Evolutionary conservation across 73 alveolate species (phyloP).

Genomic region (Diophrys appendiculata): DNA sequence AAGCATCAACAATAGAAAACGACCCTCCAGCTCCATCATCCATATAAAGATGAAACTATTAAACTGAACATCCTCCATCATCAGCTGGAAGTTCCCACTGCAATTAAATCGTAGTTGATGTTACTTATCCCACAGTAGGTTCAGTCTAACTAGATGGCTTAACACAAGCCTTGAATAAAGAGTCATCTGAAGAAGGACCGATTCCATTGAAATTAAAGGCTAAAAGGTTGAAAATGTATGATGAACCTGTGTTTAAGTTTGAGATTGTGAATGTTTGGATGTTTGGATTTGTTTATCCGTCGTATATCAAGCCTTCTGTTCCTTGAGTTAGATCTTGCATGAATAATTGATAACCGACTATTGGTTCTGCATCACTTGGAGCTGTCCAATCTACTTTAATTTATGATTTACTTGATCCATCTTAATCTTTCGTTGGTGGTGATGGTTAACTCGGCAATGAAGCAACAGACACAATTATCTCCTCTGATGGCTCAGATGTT

Average conservation of each 20-base stretch:
- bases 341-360: slow-evolving; percentile 38
- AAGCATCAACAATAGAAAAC: slow-evolving; percentile 12
- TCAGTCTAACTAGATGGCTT: slow-evolving; percentile 36
- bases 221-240: slow-evolving; percentile 38
- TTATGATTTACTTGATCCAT: slow-evolving; percentile 27
- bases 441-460: slow-evolving; percentile 54
- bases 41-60: slow-evolving; percentile 45
- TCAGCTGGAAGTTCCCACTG: slow-evolving; percentile 64
- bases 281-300: slow-evolving; percentile 53
- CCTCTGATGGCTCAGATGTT: slow-evolving; percentile 51
- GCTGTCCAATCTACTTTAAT: slow-evolving; percentile 48
- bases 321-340: slow-evolving; percentile 40
- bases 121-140: slow-evolving; percentile 31
- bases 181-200: slow-evolving; percentile 28
- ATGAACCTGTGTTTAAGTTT: slow-evolving; percentile 32
- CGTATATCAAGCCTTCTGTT: slow-evolving; percentile 21
- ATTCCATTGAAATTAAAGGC: slow-evolving; percentile 66
- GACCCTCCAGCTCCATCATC: slow-evolving; percentile 59
- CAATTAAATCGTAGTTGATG: slow-evolving; percentile 43
- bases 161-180: slow-evolving; percentile 49
- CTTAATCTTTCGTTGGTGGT: slow-evolving; percentile 49
- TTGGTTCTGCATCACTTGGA: slow-evolving; percentile 42
- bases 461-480: slow-evolving; percentile 41
- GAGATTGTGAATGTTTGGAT: not conserved
- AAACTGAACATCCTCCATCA: slow-evolving; percentile 73